Conservation (phyloP, 140 eudicot genomes). For the Bidens hawaiensis region DNA sequence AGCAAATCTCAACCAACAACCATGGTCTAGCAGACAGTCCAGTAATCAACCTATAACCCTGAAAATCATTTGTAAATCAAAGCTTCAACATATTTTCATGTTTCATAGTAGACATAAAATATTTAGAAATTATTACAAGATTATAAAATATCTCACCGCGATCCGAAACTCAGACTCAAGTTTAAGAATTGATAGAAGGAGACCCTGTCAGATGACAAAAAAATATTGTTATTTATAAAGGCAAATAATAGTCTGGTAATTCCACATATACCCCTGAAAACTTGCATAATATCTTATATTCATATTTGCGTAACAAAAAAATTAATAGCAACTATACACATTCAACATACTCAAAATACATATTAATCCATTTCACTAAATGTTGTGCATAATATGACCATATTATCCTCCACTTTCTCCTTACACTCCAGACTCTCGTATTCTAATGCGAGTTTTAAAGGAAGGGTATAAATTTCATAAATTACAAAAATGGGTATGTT, state of each 20-base stretch:
- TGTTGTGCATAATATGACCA: not conserved
- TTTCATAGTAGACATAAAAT: not conserved
- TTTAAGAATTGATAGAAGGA: constrained; percentile 69
- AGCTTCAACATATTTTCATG: not conserved
- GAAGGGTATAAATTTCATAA: not conserved
- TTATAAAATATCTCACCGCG: constrained; percentile 53
- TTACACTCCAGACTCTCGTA: not conserved
- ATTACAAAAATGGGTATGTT: not conserved
- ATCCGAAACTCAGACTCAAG: constrained; percentile 77
- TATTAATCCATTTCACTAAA: not conserved
- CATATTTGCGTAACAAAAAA: not conserved
- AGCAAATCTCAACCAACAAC: constrained; percentile 80
- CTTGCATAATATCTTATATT: not conserved
- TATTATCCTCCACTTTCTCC: not conserved
- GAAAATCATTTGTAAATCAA: constrained; percentile 16
- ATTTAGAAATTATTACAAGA: not conserved
- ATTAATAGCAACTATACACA: not conserved
- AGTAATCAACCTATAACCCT: constrained; percentile 75
- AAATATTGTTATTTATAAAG: not conserved
- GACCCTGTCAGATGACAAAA: constrained; percentile 57
- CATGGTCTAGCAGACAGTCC: constrained; percentile 86
- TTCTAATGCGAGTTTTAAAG: not conserved
- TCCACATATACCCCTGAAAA: not conserved
- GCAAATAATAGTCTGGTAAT: not conserved
- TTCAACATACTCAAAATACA: not conserved